These are phyloP conservation scores for Boletus pseudo-olivaceus DNA, from an alignment of 768 basidiomycete species.

Conservation along the genomic window DNA sequence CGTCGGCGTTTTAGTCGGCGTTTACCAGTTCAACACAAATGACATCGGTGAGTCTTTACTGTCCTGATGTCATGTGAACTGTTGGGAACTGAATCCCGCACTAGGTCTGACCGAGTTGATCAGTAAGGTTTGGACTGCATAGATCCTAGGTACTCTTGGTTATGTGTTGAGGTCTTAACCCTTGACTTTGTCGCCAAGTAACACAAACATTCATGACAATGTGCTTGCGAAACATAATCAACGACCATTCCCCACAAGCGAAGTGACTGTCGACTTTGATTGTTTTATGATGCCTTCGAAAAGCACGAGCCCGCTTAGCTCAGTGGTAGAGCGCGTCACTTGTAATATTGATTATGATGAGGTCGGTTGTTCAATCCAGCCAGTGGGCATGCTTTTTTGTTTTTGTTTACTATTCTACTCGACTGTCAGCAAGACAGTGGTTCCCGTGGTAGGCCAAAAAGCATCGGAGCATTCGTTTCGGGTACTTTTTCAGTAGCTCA, in stretches of 20 bases:
- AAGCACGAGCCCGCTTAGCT: constrained; percentile 3
- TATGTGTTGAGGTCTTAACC: neutral
- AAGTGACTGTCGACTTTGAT: neutral
- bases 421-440: neutral
- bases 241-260: neutral
- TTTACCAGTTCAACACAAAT: constrained; percentile 98
- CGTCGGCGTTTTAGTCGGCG: constrained; percentile 77
- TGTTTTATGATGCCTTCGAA: neutral
- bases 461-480: neutral
- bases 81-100: neutral
- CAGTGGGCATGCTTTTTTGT: constrained; percentile 33
- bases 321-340: constrained; percentile 43
- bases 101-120: constrained; percentile 85
- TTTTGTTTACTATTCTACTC: too few relatives aligned
- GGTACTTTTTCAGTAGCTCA: neutral
- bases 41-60: constrained; percentile 77
- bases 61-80: neutral
- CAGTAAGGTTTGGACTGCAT: constrained; percentile 80
- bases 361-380: constrained; percentile 46
- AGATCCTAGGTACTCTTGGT: constrained; percentile 9
- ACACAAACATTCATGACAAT: neutral
- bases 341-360: constrained; percentile 35
- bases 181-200: neutral
- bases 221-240: neutral
- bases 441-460: neutral